These are phyloP conservation scores for Lactarius quietus DNA, from an alignment of 768 basidiomycete species.

Conservation along the genomic window DNA sequence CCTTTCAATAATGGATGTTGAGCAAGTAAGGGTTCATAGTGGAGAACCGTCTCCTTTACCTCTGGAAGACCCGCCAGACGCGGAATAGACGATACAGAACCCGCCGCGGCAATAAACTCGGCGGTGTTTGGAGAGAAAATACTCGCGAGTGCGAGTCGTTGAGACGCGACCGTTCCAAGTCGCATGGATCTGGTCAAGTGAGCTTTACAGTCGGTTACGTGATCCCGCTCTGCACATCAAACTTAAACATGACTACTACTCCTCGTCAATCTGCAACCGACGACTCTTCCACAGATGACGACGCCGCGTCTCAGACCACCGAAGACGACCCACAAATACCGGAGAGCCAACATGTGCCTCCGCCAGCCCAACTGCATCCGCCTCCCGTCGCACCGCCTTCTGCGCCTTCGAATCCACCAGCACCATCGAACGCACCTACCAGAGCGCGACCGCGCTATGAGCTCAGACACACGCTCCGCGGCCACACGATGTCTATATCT, in stretches of 20 bases:
- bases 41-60: conserved; percentile 11
- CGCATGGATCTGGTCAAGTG: not conserved
- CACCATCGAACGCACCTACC: conserved; percentile 32
- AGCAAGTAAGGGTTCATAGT: not conserved
- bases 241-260: not conserved
- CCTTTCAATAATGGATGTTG: conserved; percentile 12
- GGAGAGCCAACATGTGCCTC: conserved; percentile 46
- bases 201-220: not conserved
- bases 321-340: conserved; percentile 82
- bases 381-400: conserved; percentile 23
- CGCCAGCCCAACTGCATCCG: conserved; percentile 37
- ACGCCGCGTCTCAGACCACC: conserved; percentile 77
- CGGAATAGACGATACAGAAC: conserved; percentile 20
- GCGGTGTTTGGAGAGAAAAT: conserved; percentile 17
- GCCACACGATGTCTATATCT: conserved; percentile 81
- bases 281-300: conserved; percentile 48
- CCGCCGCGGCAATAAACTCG: conserved; percentile 27
- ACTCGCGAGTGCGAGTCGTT: not conserved
- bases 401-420: conserved; percentile 12
- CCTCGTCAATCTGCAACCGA: conserved; percentile 30
- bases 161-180: not conserved
- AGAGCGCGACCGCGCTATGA: conserved; percentile 60
- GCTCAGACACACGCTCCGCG: conserved; percentile 61
- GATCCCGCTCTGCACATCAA: not conserved
- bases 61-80: conserved; percentile 25